A percentile compares a stretch with the other conserved stretches of the same genome.
phyloP scores from a whole-genome alignment of 2,329 filamentous ascomycete genomes.

The Venturia nashicola region DNA sequence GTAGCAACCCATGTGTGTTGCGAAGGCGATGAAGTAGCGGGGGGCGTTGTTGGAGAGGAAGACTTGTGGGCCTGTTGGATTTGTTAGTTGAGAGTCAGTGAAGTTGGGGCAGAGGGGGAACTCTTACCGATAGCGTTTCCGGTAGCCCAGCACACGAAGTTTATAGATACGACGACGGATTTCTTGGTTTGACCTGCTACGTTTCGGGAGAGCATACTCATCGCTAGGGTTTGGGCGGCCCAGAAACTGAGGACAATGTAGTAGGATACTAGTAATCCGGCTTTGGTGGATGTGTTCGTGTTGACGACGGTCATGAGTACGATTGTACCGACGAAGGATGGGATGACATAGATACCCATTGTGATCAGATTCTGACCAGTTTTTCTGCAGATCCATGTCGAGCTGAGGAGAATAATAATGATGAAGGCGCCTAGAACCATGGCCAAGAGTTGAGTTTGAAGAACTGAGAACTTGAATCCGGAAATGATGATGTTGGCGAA shows the following conservation, averaged over 20 bases:
- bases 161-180: constrained; percentile 52
- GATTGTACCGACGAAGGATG: constrained; percentile 57
- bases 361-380: constrained; percentile 55
- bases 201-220: constrained; percentile 58
- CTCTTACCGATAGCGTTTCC: constrained; percentile 52
- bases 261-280: constrained; percentile 59
- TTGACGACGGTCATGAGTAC: constrained; percentile 58
- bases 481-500: constrained; percentile 67
- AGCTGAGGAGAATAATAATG: constrained; percentile 54
- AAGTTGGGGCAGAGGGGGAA: constrained; percentile 3
- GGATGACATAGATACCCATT: constrained; percentile 35
- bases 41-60: constrained; percentile 50
- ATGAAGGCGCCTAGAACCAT: constrained; percentile 68
- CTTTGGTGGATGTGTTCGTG: constrained; percentile 43
- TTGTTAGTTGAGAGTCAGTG: not conserved
- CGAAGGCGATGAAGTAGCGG: constrained; percentile 57
- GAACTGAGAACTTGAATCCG: constrained; percentile 49
- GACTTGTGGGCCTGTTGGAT: constrained; percentile 44
- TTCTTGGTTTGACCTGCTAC: constrained; percentile 66
- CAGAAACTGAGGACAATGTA: constrained; percentile 70
- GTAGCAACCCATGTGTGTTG: constrained; percentile 60
- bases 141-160: constrained; percentile 57
- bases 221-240: constrained; percentile 55
- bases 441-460: constrained; percentile 60
- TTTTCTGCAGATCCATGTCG: constrained; percentile 56